These are phyloP conservation scores for Tieghemostelium lacteum DNA, from an alignment of 78 protist genomes.

Conservation along the genomic window DNA sequence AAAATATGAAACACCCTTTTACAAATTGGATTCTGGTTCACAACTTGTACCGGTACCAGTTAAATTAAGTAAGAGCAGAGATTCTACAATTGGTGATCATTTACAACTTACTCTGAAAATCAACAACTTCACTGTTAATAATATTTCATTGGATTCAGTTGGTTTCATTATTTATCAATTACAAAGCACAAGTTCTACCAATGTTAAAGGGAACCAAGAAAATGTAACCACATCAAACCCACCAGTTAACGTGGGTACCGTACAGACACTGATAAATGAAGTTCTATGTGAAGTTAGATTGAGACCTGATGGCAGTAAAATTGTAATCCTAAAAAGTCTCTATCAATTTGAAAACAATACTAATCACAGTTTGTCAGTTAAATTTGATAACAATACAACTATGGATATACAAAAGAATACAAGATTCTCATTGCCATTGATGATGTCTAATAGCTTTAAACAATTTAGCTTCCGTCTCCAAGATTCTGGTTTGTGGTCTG, in stretches of 20 bases:
- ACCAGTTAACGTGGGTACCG: no score
- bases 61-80: slow-evolving; percentile 17
- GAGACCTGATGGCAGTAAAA: slow-evolving; percentile 59
- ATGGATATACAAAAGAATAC: neutral
- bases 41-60: slow-evolving; percentile 14
- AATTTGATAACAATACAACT: slow-evolving; percentile 18
- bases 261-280: no score
- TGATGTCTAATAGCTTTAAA: neutral
- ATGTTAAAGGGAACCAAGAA: no score
- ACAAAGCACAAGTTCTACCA: neutral
- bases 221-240: neutral
- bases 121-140: neutral
- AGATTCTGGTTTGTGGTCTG: slow-evolving; percentile 36
- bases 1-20: neutral
- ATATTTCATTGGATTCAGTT: slow-evolving; percentile 37
- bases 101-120: slow-evolving; percentile 1
- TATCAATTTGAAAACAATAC: slow-evolving; percentile 64
- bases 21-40: neutral
- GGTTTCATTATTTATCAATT: slow-evolving; percentile 42
- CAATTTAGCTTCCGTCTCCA: slow-evolving; percentile 14
- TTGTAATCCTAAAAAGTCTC: slow-evolving; percentile 14
- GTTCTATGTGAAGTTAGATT: slow-evolving; percentile 32
- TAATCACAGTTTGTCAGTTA: neutral
- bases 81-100: slow-evolving; percentile 48
- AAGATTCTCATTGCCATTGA: slow-evolving; percentile 37